These are phyloP conservation scores for Thermothelomyces thermophilus DNA, from an alignment of 2,329 filamentous ascomycete species.

Conservation along the genomic window DNA sequence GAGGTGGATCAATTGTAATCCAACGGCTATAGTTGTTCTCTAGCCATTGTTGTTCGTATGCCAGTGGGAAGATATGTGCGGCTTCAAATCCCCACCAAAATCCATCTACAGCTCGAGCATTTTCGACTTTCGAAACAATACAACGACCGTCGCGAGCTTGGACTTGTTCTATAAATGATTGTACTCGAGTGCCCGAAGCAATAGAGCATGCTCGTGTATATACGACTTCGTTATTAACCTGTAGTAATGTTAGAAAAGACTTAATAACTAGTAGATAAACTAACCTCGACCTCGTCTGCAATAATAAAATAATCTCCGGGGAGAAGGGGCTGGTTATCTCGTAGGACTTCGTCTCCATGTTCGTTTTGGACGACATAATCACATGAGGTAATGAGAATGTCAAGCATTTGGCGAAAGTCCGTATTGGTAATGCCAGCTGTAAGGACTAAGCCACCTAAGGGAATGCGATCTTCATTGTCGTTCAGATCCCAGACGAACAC, in stretches of 20 bases:
- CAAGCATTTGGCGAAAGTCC: background rate
- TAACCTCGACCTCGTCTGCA: background rate
- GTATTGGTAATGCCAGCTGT: slow-evolving; percentile 1
- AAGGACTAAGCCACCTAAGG: slow-evolving; percentile 1
- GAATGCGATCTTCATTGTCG: slow-evolving; percentile 3
- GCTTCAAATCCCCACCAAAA: slow-evolving; percentile 2
- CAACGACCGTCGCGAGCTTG: slow-evolving; percentile 2
- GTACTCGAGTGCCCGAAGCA: background rate
- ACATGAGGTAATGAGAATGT: background rate
- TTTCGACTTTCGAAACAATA: slow-evolving; percentile 1
- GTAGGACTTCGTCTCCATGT: background rate
- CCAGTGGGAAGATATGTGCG: slow-evolving; percentile 5
- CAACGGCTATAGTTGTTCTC: slow-evolving; percentile 2
- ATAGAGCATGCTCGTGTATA: slow-evolving; percentile 2
- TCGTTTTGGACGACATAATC: slow-evolving; percentile 1
- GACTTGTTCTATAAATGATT: slow-evolving; percentile 2
- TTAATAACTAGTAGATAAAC: background rate
- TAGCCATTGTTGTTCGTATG: slow-evolving; percentile 3
- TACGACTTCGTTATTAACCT: slow-evolving; percentile 3
- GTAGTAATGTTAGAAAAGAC: background rate
- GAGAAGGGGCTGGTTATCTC: slow-evolving; percentile 1
- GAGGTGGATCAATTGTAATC: slow-evolving; percentile 2
- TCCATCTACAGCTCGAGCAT: background rate
- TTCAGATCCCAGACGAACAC: slow-evolving; percentile 1
- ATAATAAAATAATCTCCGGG: background rate